Evolutionary conservation across 805 yeast species (phyloP), one percentile per base, ranked within the genome.

Genomic region (Lachancea thermotolerans): DNA sequence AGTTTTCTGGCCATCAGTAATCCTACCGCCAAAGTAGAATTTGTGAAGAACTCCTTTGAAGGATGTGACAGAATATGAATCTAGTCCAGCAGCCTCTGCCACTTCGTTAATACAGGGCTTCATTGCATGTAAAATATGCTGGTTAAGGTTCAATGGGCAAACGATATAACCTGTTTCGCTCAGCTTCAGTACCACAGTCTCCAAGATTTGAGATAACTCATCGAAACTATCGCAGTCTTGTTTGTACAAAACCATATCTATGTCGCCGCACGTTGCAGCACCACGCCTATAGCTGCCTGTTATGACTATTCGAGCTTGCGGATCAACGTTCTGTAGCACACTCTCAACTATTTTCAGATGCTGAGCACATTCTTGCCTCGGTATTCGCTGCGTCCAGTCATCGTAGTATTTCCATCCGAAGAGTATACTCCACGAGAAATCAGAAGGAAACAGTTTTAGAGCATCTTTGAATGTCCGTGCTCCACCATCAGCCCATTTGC

Each of bases 381-480:
- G 42, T 4, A 63, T 58, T 10, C 42, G 42, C 29, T 37, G 47
- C 16, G 45, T 39, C 67, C 67, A 63, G 37, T 63, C 67, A 15
- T 59, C 59, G 45, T 55, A 63, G 43, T 54, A 63, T 2, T 57
- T 49, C 64, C 64, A 62, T 10, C 67, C 67, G 48, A 53, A 57
- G 28, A 63, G 37, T 12, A 54, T 49, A 10, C 54, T 48, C 67
- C 67, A 63, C n/a, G 55, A 56, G 9, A 46, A 46, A 16, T 48
- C 56, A n/a, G 41, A 15, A 4, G 46, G 46, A n/a, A 28, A 43
- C 12, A n/a, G 28, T 16, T 25, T 27, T 3, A 49, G 10, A 5
- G 53, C 59, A 32, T 55, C 56, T 10, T 46, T 17, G 30, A 62
- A 60, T 11, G 55, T 47, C 2, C 46, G 42, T 6, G 54, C 30